Percentiles rank a stretch among this genome's conserved stretches.
Conservation (phyloP, 768 basidiomycete species). For the Polyporus arcularius region DNA sequence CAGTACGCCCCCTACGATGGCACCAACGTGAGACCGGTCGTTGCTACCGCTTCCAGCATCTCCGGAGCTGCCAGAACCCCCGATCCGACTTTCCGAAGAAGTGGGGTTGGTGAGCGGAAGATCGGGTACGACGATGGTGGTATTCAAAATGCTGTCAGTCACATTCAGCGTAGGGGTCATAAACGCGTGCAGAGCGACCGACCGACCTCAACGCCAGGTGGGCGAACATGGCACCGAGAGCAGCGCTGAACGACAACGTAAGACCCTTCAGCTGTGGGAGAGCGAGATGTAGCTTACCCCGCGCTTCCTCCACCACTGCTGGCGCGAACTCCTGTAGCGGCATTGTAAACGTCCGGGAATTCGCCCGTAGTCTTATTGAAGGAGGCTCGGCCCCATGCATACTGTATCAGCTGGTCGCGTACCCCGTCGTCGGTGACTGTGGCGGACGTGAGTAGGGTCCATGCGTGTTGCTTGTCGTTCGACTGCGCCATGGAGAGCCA, state of each 20-base stretch:
- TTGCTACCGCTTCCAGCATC: not conserved
- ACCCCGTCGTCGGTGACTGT: slow-evolving; percentile 11
- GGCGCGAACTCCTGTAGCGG: not conserved
- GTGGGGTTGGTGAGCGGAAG: not conserved
- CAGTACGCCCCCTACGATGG: slow-evolving; percentile 14
- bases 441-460: slow-evolving; percentile 18
- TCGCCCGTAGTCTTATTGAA: slow-evolving; percentile 7
- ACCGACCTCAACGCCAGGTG: slow-evolving; percentile 15
- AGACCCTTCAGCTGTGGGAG: too few species aligned
- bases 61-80: not conserved
- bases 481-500: slow-evolving; percentile 21
- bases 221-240: slow-evolving; percentile 15
- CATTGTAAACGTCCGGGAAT: slow-evolving; percentile 10
- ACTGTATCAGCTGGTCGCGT: slow-evolving; percentile 7
- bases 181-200: too few species aligned
- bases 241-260: not conserved
- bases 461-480: too few species aligned
- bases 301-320: not conserved
- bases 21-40: not conserved
- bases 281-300: not conserved
- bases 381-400: slow-evolving; percentile 3
- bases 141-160: not conserved
- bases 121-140: not conserved
- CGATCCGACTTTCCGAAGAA: slow-evolving; percentile 2
- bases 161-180: not conserved